Base-by-base conservation (phyloP, 2,329 filamentous ascomycete species). In the Lasiodiplodia citricola region DNA sequence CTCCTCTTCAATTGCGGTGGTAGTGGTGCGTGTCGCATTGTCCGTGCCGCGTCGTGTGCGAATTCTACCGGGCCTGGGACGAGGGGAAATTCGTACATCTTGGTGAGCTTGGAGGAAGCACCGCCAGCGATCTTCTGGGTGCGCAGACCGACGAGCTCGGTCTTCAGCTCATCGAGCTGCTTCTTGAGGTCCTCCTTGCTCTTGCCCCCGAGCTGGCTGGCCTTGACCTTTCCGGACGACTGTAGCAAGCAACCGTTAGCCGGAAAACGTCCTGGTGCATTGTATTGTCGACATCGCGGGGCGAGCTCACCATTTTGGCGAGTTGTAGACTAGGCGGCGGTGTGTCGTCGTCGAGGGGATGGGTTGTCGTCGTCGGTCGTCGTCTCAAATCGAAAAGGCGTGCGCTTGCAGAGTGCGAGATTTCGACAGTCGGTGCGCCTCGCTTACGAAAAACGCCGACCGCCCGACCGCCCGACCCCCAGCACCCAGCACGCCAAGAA, bases 131-230 rank as follows among this genome's bases (percentile, higher is more conserved):
- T 94, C 92, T 99, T 98, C 88, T 97, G 95, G 83, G 97, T 97
- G 83, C 96, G 92, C 81, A 99, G 90, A 87, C 95, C 91, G 82
- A 93, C 92, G 77, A 99, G 91, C 88, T 99, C 96, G 74, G 91
- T 90, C 92, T 97, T 97, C 83, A 97, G 88, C 86, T 97, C 94
- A 79, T 90, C 90, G 81, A 97, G 91, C 86, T 97, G 94, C 90
- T 96, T 97, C 83, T 90, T 89, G 85, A 99, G 89, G 80, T 99
- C 96, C 82, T 97, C 93, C 91, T 98, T 98, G 91, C 89, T 94
- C 93, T 99, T 99, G 87, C 90, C 90, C 96, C 96, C 98, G 85
- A 99, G 93, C 87, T 92, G 89, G 87, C 89, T 90, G 84, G 95
- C 91, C 92, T 97, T 98, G 86, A 99, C 93, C 90, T 90, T 90